Evolutionary conservation across 257 asterid species (phyloP).

Genomic region (Primulina tabacum): DNA sequence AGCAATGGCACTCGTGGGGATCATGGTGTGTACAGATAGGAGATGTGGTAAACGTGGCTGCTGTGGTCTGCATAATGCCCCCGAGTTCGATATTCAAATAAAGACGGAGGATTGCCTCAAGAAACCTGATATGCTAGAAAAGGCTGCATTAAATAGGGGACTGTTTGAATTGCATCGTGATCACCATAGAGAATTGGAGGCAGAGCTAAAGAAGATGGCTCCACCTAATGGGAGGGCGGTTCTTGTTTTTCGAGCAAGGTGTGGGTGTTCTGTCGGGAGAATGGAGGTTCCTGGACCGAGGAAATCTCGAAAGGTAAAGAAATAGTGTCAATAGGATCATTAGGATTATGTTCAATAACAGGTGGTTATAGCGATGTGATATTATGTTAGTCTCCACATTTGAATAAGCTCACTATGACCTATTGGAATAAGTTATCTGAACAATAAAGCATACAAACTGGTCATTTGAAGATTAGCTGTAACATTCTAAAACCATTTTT

Average conservation of each 20-base stretch:
- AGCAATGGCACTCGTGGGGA: constrained; percentile 52
- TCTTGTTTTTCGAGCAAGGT: constrained; percentile 75
- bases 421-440: constrained; percentile 36
- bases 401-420: constrained; percentile 45
- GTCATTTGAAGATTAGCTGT: constrained; percentile 26
- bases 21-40: constrained; percentile 46
- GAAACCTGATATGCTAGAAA: constrained; percentile 32
- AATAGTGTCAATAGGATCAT: constrained; percentile 33
- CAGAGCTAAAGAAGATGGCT: constrained; percentile 94
- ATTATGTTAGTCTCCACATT: constrained; percentile 5
- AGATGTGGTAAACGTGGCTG: constrained; percentile 30
- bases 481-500: constrained; percentile 10
- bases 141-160: constrained; percentile 53
- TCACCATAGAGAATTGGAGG: constrained; percentile 79
- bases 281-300: constrained; percentile 86
- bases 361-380: background rate
- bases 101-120: constrained; percentile 75
- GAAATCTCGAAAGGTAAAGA: constrained; percentile 71
- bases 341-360: constrained; percentile 14
- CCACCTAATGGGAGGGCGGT: constrained; percentile 93
- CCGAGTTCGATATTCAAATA: constrained; percentile 87
- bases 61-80: constrained; percentile 70
- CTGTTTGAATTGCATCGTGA: constrained; percentile 72
- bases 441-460: constrained; percentile 16
- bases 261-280: constrained; percentile 91